phyloP scores from a whole-genome alignment of 805 yeast species.

The Isabelozyma heimii region DNA sequence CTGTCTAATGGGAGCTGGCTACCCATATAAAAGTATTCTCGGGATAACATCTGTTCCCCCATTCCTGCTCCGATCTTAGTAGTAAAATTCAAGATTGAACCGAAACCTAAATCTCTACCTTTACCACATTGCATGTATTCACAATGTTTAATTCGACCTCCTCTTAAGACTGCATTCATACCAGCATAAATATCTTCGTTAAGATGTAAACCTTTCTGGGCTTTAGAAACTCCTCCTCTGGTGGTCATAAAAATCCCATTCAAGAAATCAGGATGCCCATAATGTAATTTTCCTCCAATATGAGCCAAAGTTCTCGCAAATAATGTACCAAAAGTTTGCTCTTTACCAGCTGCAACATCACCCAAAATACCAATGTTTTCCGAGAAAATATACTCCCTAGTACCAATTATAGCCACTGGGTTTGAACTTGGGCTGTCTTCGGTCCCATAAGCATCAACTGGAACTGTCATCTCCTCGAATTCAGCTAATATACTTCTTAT shows the following conservation, averaged over 20 bases:
- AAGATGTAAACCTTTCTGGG: slow-evolving; percentile 81
- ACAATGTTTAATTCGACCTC: slow-evolving; percentile 86
- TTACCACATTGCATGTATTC: slow-evolving; percentile 89
- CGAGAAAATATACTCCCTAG: slow-evolving; percentile 83
- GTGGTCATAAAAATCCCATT: slow-evolving; percentile 76
- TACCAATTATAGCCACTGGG: slow-evolving; percentile 85
- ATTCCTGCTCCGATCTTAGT: slow-evolving; percentile 90
- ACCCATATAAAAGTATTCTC: slow-evolving; percentile 81
- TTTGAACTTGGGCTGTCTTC: slow-evolving; percentile 6
- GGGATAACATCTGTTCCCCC: slow-evolving; percentile 86
- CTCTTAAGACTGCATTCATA: slow-evolving; percentile 78
- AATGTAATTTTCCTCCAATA: slow-evolving; percentile 82
- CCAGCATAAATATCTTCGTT: slow-evolving; percentile 90
- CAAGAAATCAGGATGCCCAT: slow-evolving; percentile 86
- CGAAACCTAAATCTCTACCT: slow-evolving; percentile 87
- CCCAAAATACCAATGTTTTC: slow-evolving; percentile 84
- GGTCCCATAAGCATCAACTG: slow-evolving; percentile 20
- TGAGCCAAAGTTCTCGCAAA: slow-evolving; percentile 82
- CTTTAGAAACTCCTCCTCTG: slow-evolving; percentile 85
- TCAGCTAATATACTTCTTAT: slow-evolving; percentile 79
- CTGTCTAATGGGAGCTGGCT: slow-evolving; percentile 79
- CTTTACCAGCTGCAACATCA: slow-evolving; percentile 90
- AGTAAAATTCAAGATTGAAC: slow-evolving; percentile 80
- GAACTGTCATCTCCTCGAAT: slow-evolving; percentile 70
- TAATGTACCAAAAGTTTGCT: slow-evolving; percentile 83